Percentiles rank a stretch among this genome's conserved stretches.
Conservation (phyloP, 202 grass and related monocot genomes). For the Zoysia matrella region DNA sequence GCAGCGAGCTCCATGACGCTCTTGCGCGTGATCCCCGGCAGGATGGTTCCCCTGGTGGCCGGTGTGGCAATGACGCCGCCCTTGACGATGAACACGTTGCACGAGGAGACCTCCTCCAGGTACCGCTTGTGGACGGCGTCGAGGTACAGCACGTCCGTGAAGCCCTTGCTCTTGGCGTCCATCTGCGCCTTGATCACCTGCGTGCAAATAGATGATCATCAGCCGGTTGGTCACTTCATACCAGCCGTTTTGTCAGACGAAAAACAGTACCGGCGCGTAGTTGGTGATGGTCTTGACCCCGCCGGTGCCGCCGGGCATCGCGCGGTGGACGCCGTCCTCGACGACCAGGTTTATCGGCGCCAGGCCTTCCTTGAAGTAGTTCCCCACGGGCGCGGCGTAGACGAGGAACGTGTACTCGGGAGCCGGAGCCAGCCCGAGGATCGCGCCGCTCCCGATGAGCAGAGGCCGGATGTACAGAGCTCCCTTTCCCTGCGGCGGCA, state of each 20-base stretch:
- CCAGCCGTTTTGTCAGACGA: slow-evolving; percentile 91
- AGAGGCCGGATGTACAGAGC: slow-evolving; percentile 82
- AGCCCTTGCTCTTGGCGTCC: too few relatives aligned
- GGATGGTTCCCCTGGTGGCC: slow-evolving; percentile 71
- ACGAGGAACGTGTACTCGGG: slow-evolving; percentile 87
- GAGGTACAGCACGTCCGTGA: too few relatives aligned
- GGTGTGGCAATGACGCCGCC: slow-evolving; percentile 68
- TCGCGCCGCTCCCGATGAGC: slow-evolving; percentile 80
- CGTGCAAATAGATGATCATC: not conserved
- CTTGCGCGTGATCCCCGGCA: slow-evolving; percentile 85
- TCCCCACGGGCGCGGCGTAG: slow-evolving; percentile 80
- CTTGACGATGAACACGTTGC: too few relatives aligned
- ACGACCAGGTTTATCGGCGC: slow-evolving; percentile 74
- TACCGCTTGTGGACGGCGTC: too few relatives aligned
- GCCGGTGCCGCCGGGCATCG: slow-evolving; percentile 81
- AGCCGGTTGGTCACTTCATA: slow-evolving; percentile 7
- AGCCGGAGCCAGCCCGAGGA: slow-evolving; percentile 73
- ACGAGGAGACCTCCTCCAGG: too few relatives aligned
- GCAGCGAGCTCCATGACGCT: slow-evolving; percentile 85
- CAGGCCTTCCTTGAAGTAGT: slow-evolving; percentile 92
- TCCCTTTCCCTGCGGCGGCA: slow-evolving; percentile 83
- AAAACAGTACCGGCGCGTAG: slow-evolving; percentile 82
- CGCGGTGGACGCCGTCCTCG: slow-evolving; percentile 66
- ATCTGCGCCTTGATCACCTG: too few relatives aligned
- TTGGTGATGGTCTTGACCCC: slow-evolving; percentile 95